Evolutionary conservation across 192 early-diverging fungal species (phyloP).

Genomic region (Chytriomyces sp.): DNA sequence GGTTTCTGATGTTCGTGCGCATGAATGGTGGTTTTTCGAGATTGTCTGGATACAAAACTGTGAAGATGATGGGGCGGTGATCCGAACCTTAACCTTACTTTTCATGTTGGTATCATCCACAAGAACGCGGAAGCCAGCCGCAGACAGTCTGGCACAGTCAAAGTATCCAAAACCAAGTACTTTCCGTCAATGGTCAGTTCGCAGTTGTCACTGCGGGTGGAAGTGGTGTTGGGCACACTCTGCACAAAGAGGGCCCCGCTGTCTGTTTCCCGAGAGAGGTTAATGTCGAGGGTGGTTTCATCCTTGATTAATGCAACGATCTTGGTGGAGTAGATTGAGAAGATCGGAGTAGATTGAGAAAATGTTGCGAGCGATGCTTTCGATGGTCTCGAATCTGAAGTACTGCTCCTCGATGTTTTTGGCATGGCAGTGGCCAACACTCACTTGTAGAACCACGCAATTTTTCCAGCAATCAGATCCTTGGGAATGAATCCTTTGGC

Average conservation of each 20-base stretch:
- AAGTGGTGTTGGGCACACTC: not conserved
- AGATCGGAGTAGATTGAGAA: too few relatives aligned
- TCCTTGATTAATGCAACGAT: conserved; percentile 90
- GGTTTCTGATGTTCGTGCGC: too few relatives aligned
- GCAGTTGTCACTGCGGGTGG: not conserved
- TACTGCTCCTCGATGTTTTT: conserved; percentile 91
- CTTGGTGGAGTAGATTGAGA: conserved; percentile 94
- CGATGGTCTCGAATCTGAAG: conserved; percentile 87
- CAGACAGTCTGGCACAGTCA: conserved; percentile 76
- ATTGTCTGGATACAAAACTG: too few relatives aligned
- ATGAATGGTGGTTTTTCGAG: too few relatives aligned
- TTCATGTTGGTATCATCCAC: conserved; percentile 90
- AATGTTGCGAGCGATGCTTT: conserved; percentile 91
- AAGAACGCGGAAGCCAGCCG: conserved; percentile 89
- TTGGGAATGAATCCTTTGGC: conserved; percentile 88
- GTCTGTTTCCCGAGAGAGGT: conserved; percentile 87
- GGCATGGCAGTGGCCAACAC: conserved; percentile 14
- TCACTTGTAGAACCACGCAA: conserved; percentile 94
- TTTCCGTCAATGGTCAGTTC: conserved; percentile 76
- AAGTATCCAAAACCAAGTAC: conserved; percentile 87
- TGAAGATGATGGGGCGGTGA: too few relatives aligned
- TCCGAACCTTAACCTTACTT: too few relatives aligned
- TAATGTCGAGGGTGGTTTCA: conserved; percentile 78
- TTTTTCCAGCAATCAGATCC: conserved; percentile 85
- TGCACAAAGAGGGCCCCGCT: conserved; percentile 94